phyloP scores from a whole-genome alignment of 805 yeast genomes.

The Candida alai region DNA sequence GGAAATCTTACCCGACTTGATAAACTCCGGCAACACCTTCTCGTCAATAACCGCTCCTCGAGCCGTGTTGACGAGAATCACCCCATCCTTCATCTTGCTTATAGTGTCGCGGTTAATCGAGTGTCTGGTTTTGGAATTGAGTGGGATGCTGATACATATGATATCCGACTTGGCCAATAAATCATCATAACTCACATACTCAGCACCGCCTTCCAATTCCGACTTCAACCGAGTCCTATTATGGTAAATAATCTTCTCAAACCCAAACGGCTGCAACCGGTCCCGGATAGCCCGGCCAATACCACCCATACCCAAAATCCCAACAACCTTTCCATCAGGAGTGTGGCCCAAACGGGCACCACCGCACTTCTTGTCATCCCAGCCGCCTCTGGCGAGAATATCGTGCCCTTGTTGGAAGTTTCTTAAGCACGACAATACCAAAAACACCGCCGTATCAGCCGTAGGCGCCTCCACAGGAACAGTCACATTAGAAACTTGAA shows the following conservation, averaged over 20 bases:
- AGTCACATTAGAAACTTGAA: conserved; percentile 69
- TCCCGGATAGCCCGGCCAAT: conserved; percentile 79
- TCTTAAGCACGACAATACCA: conserved; percentile 61
- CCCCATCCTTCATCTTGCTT: conserved; percentile 72
- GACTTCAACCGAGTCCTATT: conserved; percentile 58
- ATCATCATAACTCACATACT: conserved; percentile 69
- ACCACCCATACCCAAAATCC: conserved; percentile 86
- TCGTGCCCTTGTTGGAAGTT: conserved; percentile 62
- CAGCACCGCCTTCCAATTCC: conserved; percentile 66
- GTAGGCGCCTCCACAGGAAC: conserved; percentile 66
- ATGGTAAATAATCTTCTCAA: conserved; percentile 64
- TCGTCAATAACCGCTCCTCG: conserved; percentile 84
- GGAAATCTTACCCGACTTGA: conserved; percentile 62
- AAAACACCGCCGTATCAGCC: conserved; percentile 65
- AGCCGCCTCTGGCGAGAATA: conserved; percentile 51
- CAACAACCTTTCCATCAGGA: conserved; percentile 72
- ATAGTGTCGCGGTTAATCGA: conserved; percentile 59
- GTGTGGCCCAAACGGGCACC: conserved; percentile 68
- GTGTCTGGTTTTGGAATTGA: conserved; percentile 69
- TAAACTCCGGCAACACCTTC: conserved; percentile 47
- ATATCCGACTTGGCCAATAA: conserved; percentile 63
- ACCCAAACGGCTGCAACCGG: conserved; percentile 74
- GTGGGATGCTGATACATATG: conserved; percentile 71
- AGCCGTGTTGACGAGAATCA: conserved; percentile 77
- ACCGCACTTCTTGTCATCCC: conserved; percentile 46